Base-by-base conservation (phyloP, 2,329 filamentous ascomycete genomes). In the Myotisia sp. region DNA sequence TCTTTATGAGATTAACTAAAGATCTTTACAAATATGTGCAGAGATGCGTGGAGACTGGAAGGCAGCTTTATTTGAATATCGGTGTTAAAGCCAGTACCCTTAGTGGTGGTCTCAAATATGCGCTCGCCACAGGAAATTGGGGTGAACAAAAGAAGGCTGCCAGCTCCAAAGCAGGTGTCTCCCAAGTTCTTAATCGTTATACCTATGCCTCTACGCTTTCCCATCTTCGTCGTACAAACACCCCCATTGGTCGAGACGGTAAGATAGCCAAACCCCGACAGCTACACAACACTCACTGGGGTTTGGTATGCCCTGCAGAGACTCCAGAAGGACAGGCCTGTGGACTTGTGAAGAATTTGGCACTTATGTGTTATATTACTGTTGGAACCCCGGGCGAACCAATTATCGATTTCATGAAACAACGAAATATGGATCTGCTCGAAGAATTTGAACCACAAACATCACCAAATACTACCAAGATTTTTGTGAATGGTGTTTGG, bases 91-190 rank as follows among this genome's bases (percentile, higher is more conserved):
- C 80, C 14, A 79, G 76, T 42, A 93, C 90, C 13, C 70, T 98
- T 45, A 92, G 86, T 13, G 92, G 90, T 52, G 90, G 87, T 32
- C 63, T 98, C 45, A 93, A 94, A 55, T 98, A 98, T 60, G 94
- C 90, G 34, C 68, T 98, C 42, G 87, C 90, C 17, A 98, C 90
- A 9, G 90, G 90, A 45, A 98, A 98, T 61, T 98, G 90, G 92
- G 92, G 90, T 52, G 90, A 98, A 46, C 90, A 98, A 65, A 98
- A 95, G 71, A 98, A 95, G 66, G 86, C 90, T 13, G 81, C 82
- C 48, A 87, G 79, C 47, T 83, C 86, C 1, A 95, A 92, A 44
- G 90, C 90, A 29, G 92, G 90, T 68, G 90, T 98, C 29, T 95
- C 87, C 30, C 90, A 98, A 62, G 92, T 98, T 61, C 63, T 98